A percentile compares a stretch with the other conserved stretches of the same genome.
Evolutionary conservation across 2,329 filamentous ascomycete species (phyloP).

Genomic region (Alternaria ventricosa): DNA sequence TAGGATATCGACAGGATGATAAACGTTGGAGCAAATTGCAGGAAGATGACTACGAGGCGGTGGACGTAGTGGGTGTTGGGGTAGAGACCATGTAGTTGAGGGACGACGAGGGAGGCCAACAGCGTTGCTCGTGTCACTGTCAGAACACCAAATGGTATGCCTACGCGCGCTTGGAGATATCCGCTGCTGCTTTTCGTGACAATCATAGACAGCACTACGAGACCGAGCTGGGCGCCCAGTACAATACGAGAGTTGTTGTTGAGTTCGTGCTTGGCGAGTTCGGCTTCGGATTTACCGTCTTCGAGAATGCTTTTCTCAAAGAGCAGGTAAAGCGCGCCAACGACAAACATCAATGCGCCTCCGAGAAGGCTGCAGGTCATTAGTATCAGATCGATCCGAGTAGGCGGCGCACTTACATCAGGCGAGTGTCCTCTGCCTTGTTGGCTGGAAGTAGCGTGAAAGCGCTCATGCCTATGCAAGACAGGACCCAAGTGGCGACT

Average conservation of each 20-base stretch:
- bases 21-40: conserved; percentile 91
- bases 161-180: conserved; percentile 83
- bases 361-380: conserved; percentile 68
- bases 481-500: conserved; percentile 73
- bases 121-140: conserved; percentile 83
- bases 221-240: conserved; percentile 74
- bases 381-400: not conserved
- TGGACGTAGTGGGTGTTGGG: conserved; percentile 90
- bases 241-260: conserved; percentile 64
- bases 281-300: conserved; percentile 46
- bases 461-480: conserved; percentile 82
- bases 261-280: conserved; percentile 34
- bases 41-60: conserved; percentile 84
- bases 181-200: conserved; percentile 87
- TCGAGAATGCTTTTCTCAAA: conserved; percentile 72
- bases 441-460: conserved; percentile 89
- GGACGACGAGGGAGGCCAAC: conserved; percentile 76
- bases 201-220: conserved; percentile 80
- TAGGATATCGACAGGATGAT: conserved; percentile 97
- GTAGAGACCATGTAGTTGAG: conserved; percentile 79
- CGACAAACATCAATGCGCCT: conserved; percentile 75
- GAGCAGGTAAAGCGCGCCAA: conserved; percentile 78
- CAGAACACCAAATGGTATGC: conserved; percentile 87
- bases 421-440: conserved; percentile 77
- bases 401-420: conserved; percentile 67